These are phyloP conservation scores for Meyerozyma elateridarum DNA, from an alignment of 1,139 yeast species.

Conservation along the genomic window DNA sequence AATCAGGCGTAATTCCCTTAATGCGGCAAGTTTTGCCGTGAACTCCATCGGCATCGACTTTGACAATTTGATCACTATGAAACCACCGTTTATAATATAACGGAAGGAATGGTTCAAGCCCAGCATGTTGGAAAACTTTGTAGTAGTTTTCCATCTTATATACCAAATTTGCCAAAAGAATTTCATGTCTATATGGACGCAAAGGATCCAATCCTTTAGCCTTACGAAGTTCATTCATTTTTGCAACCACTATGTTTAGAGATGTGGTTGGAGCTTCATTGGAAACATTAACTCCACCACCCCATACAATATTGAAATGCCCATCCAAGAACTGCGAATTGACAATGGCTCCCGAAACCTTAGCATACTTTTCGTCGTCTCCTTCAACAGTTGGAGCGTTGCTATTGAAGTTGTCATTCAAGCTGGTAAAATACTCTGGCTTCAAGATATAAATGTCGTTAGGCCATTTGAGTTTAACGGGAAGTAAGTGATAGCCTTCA, in stretches of 20 bases:
- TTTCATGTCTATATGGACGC: slow-evolving; percentile 55
- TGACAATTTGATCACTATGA: slow-evolving; percentile 66
- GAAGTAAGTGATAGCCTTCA: slow-evolving; percentile 67
- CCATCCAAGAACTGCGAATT: slow-evolving; percentile 65
- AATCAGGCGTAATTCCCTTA: slow-evolving; percentile 76
- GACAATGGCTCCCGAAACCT: slow-evolving; percentile 81
- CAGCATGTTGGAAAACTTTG: slow-evolving; percentile 53
- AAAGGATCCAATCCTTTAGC: slow-evolving; percentile 37
- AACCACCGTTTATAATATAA: slow-evolving; percentile 83
- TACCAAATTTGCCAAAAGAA: slow-evolving; percentile 65
- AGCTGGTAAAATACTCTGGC: slow-evolving; percentile 46
- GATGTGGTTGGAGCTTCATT: slow-evolving; percentile 93
- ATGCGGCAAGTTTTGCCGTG: slow-evolving; percentile 50
- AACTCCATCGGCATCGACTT: slow-evolving; percentile 45
- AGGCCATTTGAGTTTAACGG: slow-evolving; percentile 92
- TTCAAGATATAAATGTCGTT: slow-evolving; percentile 79
- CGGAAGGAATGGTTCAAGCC: slow-evolving; percentile 66
- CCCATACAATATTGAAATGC: slow-evolving; percentile 64
- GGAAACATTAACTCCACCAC: slow-evolving; percentile 81
- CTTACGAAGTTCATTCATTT: slow-evolving; percentile 50
- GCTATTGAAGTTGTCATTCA: slow-evolving; percentile 15
- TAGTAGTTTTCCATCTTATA: slow-evolving; percentile 60
- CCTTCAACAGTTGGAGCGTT: slow-evolving; percentile 34
- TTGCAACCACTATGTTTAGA: slow-evolving; percentile 60
- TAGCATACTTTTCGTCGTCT: slow-evolving; percentile 51